Conservation (phyloP, 2,329 filamentous ascomycete genomes). For the Pseudopithomyces maydicus region DNA sequence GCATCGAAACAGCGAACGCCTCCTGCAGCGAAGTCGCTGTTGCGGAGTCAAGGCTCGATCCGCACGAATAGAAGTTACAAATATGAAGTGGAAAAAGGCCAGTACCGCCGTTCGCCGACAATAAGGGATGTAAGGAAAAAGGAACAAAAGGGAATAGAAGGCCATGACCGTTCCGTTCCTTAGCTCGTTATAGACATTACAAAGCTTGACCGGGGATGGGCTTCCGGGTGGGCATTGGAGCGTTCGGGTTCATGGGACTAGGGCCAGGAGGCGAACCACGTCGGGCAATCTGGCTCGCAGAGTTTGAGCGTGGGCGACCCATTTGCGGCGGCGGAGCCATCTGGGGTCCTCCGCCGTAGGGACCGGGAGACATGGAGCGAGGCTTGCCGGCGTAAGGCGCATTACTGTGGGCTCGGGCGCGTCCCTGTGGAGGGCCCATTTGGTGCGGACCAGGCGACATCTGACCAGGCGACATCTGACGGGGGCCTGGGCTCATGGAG, state of each 20-base stretch:
- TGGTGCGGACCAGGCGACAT: constrained; percentile 31
- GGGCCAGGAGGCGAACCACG: constrained; percentile 39
- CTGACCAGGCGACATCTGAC: constrained; percentile 14
- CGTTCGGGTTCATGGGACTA: constrained; percentile 45
- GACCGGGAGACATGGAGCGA: constrained; percentile 47
- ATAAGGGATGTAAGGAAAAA: not conserved
- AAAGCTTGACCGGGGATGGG: constrained; percentile 55
- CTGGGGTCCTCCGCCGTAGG: constrained; percentile 43
- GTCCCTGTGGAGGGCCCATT: constrained; percentile 26
- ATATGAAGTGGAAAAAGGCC: not conserved
- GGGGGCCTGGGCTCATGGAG: constrained; percentile 41
- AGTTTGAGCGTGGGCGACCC: constrained; percentile 45
- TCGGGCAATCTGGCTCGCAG: constrained; percentile 38
- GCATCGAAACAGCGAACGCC: not conserved
- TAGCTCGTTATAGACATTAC: constrained; percentile 36
- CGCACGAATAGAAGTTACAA: constrained; percentile 8
- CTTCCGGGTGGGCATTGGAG: constrained; percentile 48
- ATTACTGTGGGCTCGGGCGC: constrained; percentile 45
- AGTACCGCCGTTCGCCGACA: not conserved
- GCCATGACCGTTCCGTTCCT: constrained; percentile 21
- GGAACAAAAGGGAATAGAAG: constrained; percentile 10
- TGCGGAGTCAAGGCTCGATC: constrained; percentile 1
- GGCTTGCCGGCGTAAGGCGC: constrained; percentile 41
- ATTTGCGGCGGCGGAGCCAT: constrained; percentile 38
- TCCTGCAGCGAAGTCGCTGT: not conserved